phyloP scores from a whole-genome alignment of 2,329 filamentous ascomycete genomes.

The Cytospora piceae region DNA sequence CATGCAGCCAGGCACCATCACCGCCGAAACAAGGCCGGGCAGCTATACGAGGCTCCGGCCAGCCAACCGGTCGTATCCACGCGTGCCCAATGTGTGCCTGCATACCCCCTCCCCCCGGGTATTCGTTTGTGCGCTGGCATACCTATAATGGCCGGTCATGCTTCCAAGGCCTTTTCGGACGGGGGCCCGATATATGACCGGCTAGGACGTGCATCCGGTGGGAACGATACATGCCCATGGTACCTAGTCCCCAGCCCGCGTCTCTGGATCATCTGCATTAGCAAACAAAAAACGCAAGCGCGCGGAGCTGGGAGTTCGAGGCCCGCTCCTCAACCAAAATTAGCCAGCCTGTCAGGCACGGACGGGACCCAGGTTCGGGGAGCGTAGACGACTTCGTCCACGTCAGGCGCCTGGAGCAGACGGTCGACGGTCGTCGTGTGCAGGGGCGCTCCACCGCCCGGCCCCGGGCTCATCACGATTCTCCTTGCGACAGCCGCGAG shows the following conservation, averaged over 20 bases:
- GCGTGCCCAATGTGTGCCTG: background rate
- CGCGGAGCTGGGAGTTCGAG: background rate
- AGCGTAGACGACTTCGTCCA: background rate
- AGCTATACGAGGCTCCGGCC: background rate
- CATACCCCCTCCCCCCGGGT: background rate
- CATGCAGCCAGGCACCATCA: background rate
- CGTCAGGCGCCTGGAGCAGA: background rate
- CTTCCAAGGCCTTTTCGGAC: background rate
- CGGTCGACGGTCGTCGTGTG: background rate
- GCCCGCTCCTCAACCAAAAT: background rate
- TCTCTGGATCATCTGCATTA: no score
- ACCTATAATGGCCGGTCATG: background rate
- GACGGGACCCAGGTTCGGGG: background rate
- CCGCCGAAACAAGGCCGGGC: background rate
- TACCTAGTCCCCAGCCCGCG: no score
- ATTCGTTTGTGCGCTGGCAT: background rate
- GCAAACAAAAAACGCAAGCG: background rate
- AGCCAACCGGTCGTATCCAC: background rate
- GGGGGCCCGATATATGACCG: background rate
- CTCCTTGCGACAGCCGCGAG: background rate
- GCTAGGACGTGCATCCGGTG: background rate
- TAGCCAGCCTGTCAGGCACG: background rate
- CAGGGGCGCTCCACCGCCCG: background rate
- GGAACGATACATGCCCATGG: no score
- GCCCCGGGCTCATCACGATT: no score